Evolutionary conservation across 805 yeast genomes (phyloP).

Genomic region (Scheffersomyces ergatensis): DNA sequence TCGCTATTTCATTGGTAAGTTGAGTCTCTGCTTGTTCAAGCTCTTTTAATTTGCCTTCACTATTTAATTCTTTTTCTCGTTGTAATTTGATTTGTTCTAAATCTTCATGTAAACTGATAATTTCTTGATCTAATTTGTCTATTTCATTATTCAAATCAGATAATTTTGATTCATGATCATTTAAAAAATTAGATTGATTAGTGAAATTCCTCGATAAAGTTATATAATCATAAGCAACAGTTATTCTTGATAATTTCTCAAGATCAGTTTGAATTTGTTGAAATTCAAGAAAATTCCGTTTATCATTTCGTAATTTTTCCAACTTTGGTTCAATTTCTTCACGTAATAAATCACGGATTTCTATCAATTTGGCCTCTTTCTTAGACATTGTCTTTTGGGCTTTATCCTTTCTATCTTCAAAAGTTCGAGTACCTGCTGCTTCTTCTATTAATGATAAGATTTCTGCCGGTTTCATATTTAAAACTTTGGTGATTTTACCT

Average conservation of each 20-base stretch:
- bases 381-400: slow-evolving; percentile 90
- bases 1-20: slow-evolving; percentile 60
- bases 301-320: slow-evolving; percentile 75
- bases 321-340: slow-evolving; percentile 95
- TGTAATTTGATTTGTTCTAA: slow-evolving; percentile 49
- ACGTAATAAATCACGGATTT: slow-evolving; percentile 64
- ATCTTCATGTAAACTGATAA: slow-evolving; percentile 58
- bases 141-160: slow-evolving; percentile 42
- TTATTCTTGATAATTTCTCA: slow-evolving; percentile 70
- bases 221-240: slow-evolving; percentile 73
- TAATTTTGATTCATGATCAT: slow-evolving; percentile 39
- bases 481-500: slow-evolving; percentile 95
- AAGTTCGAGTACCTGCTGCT: slow-evolving; percentile 97
- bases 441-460: slow-evolving; percentile 90
- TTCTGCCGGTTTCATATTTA: slow-evolving; percentile 93
- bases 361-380: slow-evolving; percentile 80
- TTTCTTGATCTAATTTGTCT: slow-evolving; percentile 51
- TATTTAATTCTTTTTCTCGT: slow-evolving; percentile 56
- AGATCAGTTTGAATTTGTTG: slow-evolving; percentile 81
- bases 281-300: slow-evolving; percentile 77
- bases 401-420: slow-evolving; percentile 88
- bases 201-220: slow-evolving; percentile 37
- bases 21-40: slow-evolving; percentile 58
- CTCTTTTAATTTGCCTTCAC: slow-evolving; percentile 58
- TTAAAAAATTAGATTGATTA: slow-evolving; percentile 42